A percentile compares a stretch with the other conserved stretches of the same genome.
Evolutionary conservation across 352 stramenopile species (phyloP).

Genomic region (Globisporangium rhizosaccharum): DNA sequence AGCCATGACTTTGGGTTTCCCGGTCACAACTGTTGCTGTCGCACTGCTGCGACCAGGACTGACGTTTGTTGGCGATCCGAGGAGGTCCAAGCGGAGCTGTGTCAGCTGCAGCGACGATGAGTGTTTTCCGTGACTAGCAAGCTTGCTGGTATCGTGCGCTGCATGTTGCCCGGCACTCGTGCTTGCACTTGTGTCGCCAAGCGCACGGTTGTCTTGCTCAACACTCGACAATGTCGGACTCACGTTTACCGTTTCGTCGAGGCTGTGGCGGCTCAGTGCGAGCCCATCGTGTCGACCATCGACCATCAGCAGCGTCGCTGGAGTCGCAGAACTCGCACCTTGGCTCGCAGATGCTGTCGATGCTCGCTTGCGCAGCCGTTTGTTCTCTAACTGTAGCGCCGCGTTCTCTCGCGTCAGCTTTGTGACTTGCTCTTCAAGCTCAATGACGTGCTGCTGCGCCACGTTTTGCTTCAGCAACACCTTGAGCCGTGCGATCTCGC

Average conservation of each 20-base stretch:
- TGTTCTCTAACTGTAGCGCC: constrained; percentile 40
- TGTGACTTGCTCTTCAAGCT: constrained; percentile 40
- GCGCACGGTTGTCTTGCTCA: no score
- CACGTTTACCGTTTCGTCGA: no score
- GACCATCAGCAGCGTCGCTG: constrained; percentile 16
- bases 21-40: not conserved
- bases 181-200: no score
- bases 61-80: not conserved
- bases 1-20: not conserved
- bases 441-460: constrained; percentile 24
- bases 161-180: not conserved
- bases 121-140: not conserved
- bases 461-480: constrained; percentile 48
- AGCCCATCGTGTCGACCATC: constrained; percentile 2
- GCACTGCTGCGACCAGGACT: not conserved
- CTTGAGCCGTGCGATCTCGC: constrained; percentile 63
- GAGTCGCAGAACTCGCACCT: constrained; percentile 7
- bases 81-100: not conserved
- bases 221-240: no score
- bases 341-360: not conserved
- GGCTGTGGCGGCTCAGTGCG: not conserved
- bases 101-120: not conserved
- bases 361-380: constrained; percentile 29
- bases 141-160: not conserved
- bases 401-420: constrained; percentile 39